Evolutionary conservation across 768 basidiomycete genomes (phyloP).

Genomic region (Calocybe gangraenosa): DNA sequence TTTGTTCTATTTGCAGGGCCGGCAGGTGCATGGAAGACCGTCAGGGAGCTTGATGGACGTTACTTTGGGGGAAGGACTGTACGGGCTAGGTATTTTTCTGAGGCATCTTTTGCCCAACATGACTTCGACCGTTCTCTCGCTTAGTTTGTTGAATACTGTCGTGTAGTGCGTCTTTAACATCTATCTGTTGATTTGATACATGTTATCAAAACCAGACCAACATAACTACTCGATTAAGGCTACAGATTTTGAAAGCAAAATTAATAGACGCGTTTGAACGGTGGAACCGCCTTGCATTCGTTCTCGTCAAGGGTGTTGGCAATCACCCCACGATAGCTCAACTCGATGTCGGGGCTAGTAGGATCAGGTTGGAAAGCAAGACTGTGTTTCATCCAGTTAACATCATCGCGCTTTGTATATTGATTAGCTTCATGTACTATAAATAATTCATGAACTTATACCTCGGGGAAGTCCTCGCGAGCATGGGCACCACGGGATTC

Average conservation of each 20-base stretch:
- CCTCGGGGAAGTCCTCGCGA: slow-evolving; percentile 96
- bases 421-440: background rate
- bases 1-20: slow-evolving; percentile 91
- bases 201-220: slow-evolving; percentile 5
- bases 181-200: no score
- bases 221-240: background rate
- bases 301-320: slow-evolving; percentile 85
- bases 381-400: slow-evolving; percentile 93
- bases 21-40: slow-evolving; percentile 94
- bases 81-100: slow-evolving; percentile 78
- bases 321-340: slow-evolving; percentile 89
- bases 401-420: slow-evolving; percentile 75
- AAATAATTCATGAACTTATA: slow-evolving; percentile 26
- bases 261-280: slow-evolving; percentile 95
- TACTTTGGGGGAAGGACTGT: slow-evolving; percentile 88
- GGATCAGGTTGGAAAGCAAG: slow-evolving; percentile 87
- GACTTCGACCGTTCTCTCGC: slow-evolving; percentile 46
- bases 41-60: slow-evolving; percentile 88
- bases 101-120: slow-evolving; percentile 45
- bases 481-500: slow-evolving; percentile 99
- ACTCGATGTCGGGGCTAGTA: slow-evolving; percentile 74
- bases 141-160: no score
- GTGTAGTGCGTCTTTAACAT: no score
- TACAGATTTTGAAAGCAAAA: background rate
- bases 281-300: slow-evolving; percentile 96